Conservation (phyloP, 495 filamentous ascomycete species). For the Aspergillus sparsus region DNA sequence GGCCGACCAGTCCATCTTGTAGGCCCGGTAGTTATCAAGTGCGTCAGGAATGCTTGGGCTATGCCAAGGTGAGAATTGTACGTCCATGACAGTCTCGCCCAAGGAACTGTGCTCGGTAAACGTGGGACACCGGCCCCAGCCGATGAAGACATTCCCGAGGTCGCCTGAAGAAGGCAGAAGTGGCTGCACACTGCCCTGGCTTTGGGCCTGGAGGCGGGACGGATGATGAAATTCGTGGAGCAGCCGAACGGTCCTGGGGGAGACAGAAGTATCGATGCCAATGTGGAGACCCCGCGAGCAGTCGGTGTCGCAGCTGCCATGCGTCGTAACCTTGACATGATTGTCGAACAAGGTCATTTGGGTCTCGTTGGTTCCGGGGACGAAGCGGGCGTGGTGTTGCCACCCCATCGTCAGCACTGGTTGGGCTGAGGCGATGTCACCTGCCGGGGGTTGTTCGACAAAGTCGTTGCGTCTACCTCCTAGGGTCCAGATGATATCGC, state of each 20-base stretch:
- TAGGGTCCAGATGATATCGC: slow-evolving; percentile 53
- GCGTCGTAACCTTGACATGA: slow-evolving; percentile 21
- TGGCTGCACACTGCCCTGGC: slow-evolving; percentile 27
- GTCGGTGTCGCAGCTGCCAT: slow-evolving; percentile 21
- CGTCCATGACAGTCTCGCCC: slow-evolving; percentile 24
- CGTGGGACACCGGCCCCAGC: slow-evolving; percentile 29
- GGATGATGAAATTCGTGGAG: slow-evolving; percentile 24
- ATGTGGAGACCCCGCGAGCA: slow-evolving; percentile 30
- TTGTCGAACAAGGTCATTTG: slow-evolving; percentile 30
- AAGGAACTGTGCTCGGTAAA: slow-evolving; percentile 25
- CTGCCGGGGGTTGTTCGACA: slow-evolving; percentile 13
- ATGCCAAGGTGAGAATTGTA: slow-evolving; percentile 29
- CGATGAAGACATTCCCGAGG: slow-evolving; percentile 27
- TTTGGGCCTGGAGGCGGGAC: slow-evolving; percentile 22
- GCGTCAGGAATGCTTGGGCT: slow-evolving; percentile 25
- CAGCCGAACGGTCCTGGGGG: slow-evolving; percentile 21
- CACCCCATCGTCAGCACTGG: slow-evolving; percentile 20
- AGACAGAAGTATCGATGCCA: slow-evolving; percentile 21
- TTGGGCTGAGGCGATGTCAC: neutral
- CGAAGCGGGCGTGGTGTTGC: slow-evolving; percentile 29
- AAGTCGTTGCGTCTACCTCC: slow-evolving; percentile 34
- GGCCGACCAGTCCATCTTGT: slow-evolving; percentile 28
- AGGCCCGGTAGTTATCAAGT: slow-evolving; percentile 29
- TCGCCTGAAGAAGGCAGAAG: slow-evolving; percentile 9
- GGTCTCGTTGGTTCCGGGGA: slow-evolving; percentile 23